Base-by-base conservation (phyloP, 768 basidiomycete species). In the Russula ochroleuca region DNA sequence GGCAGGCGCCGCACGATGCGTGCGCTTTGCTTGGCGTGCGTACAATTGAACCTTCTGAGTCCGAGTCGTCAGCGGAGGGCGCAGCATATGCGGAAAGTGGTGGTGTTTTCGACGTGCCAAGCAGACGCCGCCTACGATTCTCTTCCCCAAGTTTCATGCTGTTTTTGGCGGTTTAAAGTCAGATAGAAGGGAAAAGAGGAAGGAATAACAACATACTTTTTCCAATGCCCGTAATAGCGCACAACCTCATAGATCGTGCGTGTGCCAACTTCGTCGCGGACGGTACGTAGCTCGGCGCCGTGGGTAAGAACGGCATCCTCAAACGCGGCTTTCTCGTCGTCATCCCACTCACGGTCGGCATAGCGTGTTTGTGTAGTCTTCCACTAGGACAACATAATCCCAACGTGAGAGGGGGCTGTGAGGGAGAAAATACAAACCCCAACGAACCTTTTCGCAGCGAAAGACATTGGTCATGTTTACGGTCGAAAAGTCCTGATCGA, bases 201-300 rank as follows among this genome's bases (percentile, higher is more conserved):
- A 65, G 21, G 7, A 0, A 15, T 61, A 11, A 17, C 15, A 53
- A 47, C 75, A 43, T 69, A 91, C 92, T 83, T 90, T 78, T 94
- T 94, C 92, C 92, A 94, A 64, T 83, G 86, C 4, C 85, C 88
- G 69, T 90, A 94, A 74, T 86, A 92, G 19, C 90, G 83, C 33
- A 94, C 91, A 7, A 92, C 83, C 70, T 94, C 92, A 33, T 82
- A 78, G 70, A 92, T 81, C 0, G 85, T 78, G 61, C 91, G 79
- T 3, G 85, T 83, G 25, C 79, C 80, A 48, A 94, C 80, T 70
- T 92, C 89, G 33, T 90, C 88, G 55, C 85, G 78, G 28, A 92
- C 87, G 5, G 83, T 82, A 45, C 90, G 85, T 57, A 94, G 84
- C 71, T 94, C 92, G 14, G 90, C 87, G 35, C 89, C 88, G 67